Evolutionary conservation across 2,329 filamentous ascomycete genomes (phyloP), one percentile per base, ranked within the genome.

Genomic region (Beauveria bassiana): DNA sequence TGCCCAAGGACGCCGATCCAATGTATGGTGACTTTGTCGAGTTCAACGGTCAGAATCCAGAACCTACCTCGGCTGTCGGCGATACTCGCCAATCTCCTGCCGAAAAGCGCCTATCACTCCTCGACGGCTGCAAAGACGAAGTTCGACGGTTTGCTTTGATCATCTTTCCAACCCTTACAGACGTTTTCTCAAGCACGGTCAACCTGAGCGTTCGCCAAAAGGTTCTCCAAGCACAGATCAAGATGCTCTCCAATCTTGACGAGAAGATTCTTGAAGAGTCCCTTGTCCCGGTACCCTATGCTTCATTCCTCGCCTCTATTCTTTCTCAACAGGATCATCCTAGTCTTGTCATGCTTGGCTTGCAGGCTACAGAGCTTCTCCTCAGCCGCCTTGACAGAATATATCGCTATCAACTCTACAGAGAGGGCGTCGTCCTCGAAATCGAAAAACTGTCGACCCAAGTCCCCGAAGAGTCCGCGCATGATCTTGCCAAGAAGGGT

Each of bases 181-280:
- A 99, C 72, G 93, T 93, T 0, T 99, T 96, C 71, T 97, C 95
- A 12, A 98, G 95, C 74, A 99, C 95, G 0, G 93, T 99, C 65
- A 99, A 99, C 70, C 78, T 98, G 18, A 91, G 86, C 61, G 95
- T 99, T 46, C 89, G 96, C 24, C 91, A 98, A 71, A 97, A 96
- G 75, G 95, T 99, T 3, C 81, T 99, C 40, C 91, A 86, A 22
- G 95, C 93, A n/a, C 95, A 99, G 70, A 78, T 98, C 50, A 98
- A 98, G 77, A 98, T 99, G 91, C 82, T 99, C 10, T 96, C 92
- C 14, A 96, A 97, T 66, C 77, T 99, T n/a, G 91, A 97, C 67
- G 86, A 86, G 49, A 81, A 83, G 43, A 91, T 99, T 56, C 82
- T 99, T 4, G 83, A 91, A 64, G 93, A 97, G 68, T 89, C 93